Percentiles rank a stretch among this genome's conserved stretches.
phyloP scores from a whole-genome alignment of 148 eudicot genomes.

The Diospyros kaki region DNA sequence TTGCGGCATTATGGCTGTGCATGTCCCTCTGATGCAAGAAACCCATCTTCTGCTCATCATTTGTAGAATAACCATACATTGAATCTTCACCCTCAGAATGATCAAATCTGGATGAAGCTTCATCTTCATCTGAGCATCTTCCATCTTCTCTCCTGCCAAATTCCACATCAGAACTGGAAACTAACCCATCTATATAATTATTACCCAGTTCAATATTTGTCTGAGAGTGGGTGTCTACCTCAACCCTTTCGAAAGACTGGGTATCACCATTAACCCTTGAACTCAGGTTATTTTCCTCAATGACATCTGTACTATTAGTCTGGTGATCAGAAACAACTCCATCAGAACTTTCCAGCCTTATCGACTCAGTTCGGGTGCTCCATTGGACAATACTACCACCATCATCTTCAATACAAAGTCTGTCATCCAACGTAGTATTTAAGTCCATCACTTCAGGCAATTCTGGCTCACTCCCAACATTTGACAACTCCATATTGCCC shows the following conservation, averaged over 20 bases:
- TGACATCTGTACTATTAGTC: constrained; percentile 14
- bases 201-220: constrained; percentile 10
- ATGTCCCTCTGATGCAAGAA: constrained; percentile 28
- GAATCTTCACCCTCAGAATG: constrained; percentile 94
- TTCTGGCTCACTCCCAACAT: constrained; percentile 3
- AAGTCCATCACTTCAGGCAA: constrained; percentile 12
- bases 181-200: constrained; percentile 12
- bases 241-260: constrained; percentile 1
- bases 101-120: constrained; percentile 57
- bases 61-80: constrained; percentile 67
- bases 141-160: constrained; percentile 35
- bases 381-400: constrained; percentile 11
- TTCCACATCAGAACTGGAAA: constrained; percentile 8
- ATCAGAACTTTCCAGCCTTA: constrained; percentile 26
- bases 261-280: constrained; percentile 8
- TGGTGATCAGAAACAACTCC: constrained; percentile 34
- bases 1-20: constrained; percentile 20
- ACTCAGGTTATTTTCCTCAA: constrained; percentile 1
- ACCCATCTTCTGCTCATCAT: constrained; percentile 48
- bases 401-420: constrained; percentile 13
- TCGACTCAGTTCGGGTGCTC: constrained; percentile 17
- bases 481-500: constrained; percentile 1
- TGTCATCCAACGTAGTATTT: constrained; percentile 9
- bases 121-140: constrained; percentile 49
- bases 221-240: constrained; percentile 10